Evolutionary conservation across 2,329 filamentous ascomycete species (phyloP).

Genomic region (Aspergillus sergii): DNA sequence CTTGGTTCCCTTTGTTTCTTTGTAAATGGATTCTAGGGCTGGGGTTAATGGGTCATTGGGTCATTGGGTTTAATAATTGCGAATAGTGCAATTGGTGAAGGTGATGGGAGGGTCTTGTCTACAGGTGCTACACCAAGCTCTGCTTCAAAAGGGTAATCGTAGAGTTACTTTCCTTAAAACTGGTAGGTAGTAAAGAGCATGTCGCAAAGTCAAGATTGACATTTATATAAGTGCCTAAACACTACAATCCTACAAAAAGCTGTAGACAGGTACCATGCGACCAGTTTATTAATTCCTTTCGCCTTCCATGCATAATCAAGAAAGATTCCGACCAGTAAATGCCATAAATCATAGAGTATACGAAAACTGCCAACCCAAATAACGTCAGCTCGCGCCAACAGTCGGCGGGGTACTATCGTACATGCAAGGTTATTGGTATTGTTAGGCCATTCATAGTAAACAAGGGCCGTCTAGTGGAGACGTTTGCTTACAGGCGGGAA

Average conservation of each 20-base stretch:
- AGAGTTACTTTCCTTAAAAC: background rate
- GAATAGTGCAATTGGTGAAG: background rate
- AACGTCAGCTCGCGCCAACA: background rate
- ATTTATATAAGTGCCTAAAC: background rate
- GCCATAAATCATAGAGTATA: slow-evolving; percentile 7
- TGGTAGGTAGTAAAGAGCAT: background rate
- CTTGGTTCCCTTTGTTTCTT: background rate
- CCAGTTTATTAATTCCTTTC: background rate
- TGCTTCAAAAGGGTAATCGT: background rate
- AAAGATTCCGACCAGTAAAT: slow-evolving; percentile 3
- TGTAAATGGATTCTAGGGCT: background rate
- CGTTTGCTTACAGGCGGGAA: background rate
- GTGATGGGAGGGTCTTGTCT: background rate
- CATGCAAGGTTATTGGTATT: background rate
- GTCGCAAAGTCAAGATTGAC: background rate
- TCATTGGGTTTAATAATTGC: background rate
- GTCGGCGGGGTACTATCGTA: background rate
- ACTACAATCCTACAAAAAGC: background rate
- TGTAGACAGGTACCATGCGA: background rate
- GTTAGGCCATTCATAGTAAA: background rate
- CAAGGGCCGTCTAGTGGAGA: background rate
- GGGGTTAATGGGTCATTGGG: background rate
- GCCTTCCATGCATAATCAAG: slow-evolving; percentile 5
- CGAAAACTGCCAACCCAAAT: background rate
- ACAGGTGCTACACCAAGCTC: background rate